Base-by-base conservation (phyloP, 352 stramenopile genomes). In the Thraustotheca clavata region DNA sequence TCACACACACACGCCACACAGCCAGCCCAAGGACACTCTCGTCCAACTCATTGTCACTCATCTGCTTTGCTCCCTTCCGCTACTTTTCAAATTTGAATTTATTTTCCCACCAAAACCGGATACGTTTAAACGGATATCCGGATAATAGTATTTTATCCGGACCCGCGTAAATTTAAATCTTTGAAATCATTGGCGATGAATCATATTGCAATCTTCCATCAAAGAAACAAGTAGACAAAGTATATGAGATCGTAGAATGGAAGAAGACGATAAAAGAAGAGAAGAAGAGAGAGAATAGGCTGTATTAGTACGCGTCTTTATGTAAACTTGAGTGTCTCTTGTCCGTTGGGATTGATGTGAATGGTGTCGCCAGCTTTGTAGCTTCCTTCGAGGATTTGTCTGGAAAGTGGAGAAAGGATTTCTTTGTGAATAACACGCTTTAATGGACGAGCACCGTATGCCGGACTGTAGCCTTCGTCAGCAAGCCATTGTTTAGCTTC, bases 371-470 rank as follows among this genome's bases (percentile, higher is more conserved):
- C 89, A 46, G 87, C 76, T 8, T 69, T 66, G 60, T 89, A 90
- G 3, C 88, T 75, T 16, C 87, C 88, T 35, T 79, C 75, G 12
- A 98, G 79, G 60, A 98, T 81, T 62, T 88, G 87, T 59, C 96
- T 79, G 22, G 96, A 93, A 70, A 99, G 87, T 6, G 91, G 86
- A 38, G 96, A 98, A 69, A 99, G 89, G 26, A 99, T 60, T 60
- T 98, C 79, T 57, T 97, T 91, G 70, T 99, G 94, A 60, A 99
- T 98, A 20, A 94, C 79, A 34, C 96, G 81, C 76, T 98, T 98
- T 22, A 99, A 76, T 32, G 97, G 97, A 39, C 96, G 84, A 14
- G 96, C 97, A 67, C 97, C 97, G 70, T 98, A 99, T 9, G 91
- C 76, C 26, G 95, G 89, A 73, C 98, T 97, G 71, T 98, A 99